phyloP scores from a whole-genome alignment of 352 stramenopile genomes.

The Peronospora destructor region DNA sequence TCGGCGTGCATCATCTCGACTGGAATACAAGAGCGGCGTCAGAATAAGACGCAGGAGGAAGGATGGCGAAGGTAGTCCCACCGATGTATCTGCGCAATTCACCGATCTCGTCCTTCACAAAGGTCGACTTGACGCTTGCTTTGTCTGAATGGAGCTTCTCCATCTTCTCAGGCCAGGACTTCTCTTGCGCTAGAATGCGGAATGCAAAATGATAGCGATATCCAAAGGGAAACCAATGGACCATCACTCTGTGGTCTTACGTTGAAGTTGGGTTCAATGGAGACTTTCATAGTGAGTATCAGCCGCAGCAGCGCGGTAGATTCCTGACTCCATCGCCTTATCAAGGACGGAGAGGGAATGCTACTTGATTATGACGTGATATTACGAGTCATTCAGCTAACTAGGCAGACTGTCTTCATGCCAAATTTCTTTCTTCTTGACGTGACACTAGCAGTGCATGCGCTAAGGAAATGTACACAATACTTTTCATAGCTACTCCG shows the following conservation, averaged over 20 bases:
- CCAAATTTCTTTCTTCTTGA: constrained; percentile 23
- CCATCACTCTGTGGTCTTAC: constrained; percentile 26
- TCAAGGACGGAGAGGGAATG: constrained; percentile 85
- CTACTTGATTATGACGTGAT: constrained; percentile 81
- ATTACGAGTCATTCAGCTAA: constrained; percentile 20
- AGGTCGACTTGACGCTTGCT: constrained; percentile 1
- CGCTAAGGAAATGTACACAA: constrained; percentile 57
- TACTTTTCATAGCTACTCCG: background rate
- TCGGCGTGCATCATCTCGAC: constrained; percentile 79
- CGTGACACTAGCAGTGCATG: constrained; percentile 47
- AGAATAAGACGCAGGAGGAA: background rate
- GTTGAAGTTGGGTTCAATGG: constrained; percentile 1
- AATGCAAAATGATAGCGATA: constrained; percentile 21
- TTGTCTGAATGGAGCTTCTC: constrained; percentile 5
- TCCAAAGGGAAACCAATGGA: constrained; percentile 25
- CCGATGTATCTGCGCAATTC: constrained; percentile 64
- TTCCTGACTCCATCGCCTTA: constrained; percentile 87
- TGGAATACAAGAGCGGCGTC: constrained; percentile 10
- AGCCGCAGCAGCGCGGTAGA: constrained; percentile 28
- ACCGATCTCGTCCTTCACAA: constrained; percentile 39
- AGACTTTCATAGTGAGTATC: background rate
- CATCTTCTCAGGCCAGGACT: constrained; percentile 8
- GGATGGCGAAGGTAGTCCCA: constrained; percentile 13
- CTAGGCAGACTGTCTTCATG: background rate
- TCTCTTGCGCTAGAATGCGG: constrained; percentile 14